These are phyloP conservation scores for Polychaeton citri DNA, from an alignment of 2,329 filamentous ascomycete genomes.

Conservation along the genomic window DNA sequence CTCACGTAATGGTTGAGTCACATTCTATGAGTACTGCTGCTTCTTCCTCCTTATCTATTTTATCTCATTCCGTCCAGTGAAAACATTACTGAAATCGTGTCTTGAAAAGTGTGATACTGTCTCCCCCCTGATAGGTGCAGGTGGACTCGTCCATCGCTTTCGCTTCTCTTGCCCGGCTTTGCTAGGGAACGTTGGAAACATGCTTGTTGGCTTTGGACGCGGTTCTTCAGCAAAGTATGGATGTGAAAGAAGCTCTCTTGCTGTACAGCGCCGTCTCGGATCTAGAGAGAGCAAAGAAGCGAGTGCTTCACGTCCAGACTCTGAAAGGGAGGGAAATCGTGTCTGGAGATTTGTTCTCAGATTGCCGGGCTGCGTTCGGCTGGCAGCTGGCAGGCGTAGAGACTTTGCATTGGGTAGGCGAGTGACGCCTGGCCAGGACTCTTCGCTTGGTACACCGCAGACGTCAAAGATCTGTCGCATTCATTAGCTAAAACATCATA, in stretches of 20 bases:
- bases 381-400: slow-evolving; percentile 50
- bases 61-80: too few relatives aligned
- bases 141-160: slow-evolving; percentile 58
- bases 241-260: slow-evolving; percentile 62
- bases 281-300: slow-evolving; percentile 59
- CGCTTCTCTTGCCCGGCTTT: slow-evolving; percentile 86
- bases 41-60: too few relatives aligned
- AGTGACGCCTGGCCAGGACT: slow-evolving; percentile 75
- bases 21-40: too few relatives aligned
- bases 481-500: slow-evolving; percentile 9
- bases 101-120: slow-evolving; percentile 34
- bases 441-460: slow-evolving; percentile 71
- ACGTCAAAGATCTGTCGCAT: slow-evolving; percentile 60
- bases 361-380: slow-evolving; percentile 22
- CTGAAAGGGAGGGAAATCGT: slow-evolving; percentile 69
- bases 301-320: slow-evolving; percentile 58
- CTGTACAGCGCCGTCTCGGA: slow-evolving; percentile 56
- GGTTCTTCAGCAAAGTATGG: slow-evolving; percentile 83
- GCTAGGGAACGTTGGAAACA: slow-evolving; percentile 95
- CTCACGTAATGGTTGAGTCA: too few relatives aligned
- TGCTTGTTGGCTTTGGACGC: slow-evolving; percentile 72
- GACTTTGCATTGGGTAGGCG: slow-evolving; percentile 75
- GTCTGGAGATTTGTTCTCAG: slow-evolving; percentile 45
- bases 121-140: slow-evolving; percentile 68
- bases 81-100: not conserved